Percentiles rank a stretch among this genome's conserved stretches.
Evolutionary conservation across 2,329 filamentous ascomycete species (phyloP).

Genomic region (Mollisia scopiformis): DNA sequence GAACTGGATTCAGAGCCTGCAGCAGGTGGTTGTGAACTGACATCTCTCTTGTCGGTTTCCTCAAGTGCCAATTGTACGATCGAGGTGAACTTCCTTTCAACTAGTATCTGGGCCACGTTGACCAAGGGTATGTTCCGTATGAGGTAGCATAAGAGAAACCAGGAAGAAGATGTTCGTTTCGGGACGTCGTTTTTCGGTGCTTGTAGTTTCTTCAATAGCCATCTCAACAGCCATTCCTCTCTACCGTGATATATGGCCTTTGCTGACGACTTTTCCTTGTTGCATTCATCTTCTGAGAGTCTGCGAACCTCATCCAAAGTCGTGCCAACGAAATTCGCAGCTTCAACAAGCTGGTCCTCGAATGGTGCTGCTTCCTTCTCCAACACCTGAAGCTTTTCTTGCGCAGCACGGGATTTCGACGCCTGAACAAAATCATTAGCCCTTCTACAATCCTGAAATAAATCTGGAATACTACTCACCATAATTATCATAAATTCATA

Average conservation of each 20-base stretch:
- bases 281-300: conserved; percentile 2
- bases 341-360: conserved; percentile 38
- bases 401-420: conserved; percentile 34
- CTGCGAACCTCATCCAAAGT: conserved; percentile 29
- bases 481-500: conserved; percentile 12
- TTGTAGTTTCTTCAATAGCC: conserved; percentile 65
- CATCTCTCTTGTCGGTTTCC: conserved; percentile 47
- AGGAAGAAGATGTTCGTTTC: conserved; percentile 43
- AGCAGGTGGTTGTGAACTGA: conserved; percentile 30
- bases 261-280: not conserved
- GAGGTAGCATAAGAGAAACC: conserved; percentile 64
- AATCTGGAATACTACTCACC: conserved; percentile 14
- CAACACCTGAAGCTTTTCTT: conserved; percentile 35
- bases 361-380: conserved; percentile 39
- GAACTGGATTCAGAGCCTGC: conserved; percentile 13
- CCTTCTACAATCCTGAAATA: not conserved
- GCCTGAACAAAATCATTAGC: conserved; percentile 23
- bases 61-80: conserved; percentile 69
- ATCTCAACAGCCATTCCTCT: conserved; percentile 69
- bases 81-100: conserved; percentile 67
- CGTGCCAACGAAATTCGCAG: conserved; percentile 36
- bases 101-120: conserved; percentile 71
- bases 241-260: conserved; percentile 40
- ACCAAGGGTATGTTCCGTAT: conserved; percentile 69
- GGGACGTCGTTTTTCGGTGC: conserved; percentile 36